Percentiles rank a stretch among this genome's conserved stretches.
Evolutionary conservation across 495 filamentous ascomycete genomes (phyloP).

Genomic region (Eremomyces bilateralis): DNA sequence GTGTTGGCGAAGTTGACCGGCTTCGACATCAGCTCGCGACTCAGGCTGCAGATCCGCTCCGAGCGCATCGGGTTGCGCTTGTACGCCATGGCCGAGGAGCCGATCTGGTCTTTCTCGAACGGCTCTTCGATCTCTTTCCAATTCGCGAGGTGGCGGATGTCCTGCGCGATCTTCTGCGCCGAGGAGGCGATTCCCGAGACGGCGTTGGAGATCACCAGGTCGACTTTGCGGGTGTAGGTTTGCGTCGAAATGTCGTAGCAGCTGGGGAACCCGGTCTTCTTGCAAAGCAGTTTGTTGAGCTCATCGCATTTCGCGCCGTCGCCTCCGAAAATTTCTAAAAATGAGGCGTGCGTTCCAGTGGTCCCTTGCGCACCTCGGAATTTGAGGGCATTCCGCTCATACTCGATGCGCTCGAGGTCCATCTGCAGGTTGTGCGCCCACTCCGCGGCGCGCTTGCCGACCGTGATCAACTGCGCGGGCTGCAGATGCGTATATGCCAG

Average conservation of each 20-base stretch:
- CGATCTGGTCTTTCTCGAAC: slow-evolving; percentile 59
- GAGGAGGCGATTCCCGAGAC: slow-evolving; percentile 68
- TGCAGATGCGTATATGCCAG: slow-evolving; percentile 73
- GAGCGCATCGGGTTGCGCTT: slow-evolving; percentile 83
- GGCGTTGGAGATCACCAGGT: slow-evolving; percentile 59
- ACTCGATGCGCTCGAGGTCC: slow-evolving; percentile 66
- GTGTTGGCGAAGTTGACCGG: slow-evolving; percentile 53
- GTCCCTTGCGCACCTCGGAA: slow-evolving; percentile 76
- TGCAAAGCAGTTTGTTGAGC: slow-evolving; percentile 47
- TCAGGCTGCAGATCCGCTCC: slow-evolving; percentile 64
- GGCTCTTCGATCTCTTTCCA: slow-evolving; percentile 82
- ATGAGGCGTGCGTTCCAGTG: slow-evolving; percentile 59
- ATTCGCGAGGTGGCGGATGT: slow-evolving; percentile 60
- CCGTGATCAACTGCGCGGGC: slow-evolving; percentile 53
- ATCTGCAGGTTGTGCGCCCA: slow-evolving; percentile 82
- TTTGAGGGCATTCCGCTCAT: slow-evolving; percentile 45
- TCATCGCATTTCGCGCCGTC: slow-evolving; percentile 59
- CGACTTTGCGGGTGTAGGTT: slow-evolving; percentile 69
- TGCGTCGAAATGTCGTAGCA: slow-evolving; percentile 59
- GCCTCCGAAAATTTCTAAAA: slow-evolving; percentile 62
- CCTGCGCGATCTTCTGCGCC: slow-evolving; percentile 47
- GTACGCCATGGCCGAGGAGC: slow-evolving; percentile 38
- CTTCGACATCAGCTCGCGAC: slow-evolving; percentile 43
- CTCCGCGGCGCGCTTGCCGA: slow-evolving; percentile 57
- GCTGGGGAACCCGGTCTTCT: slow-evolving; percentile 65